These are phyloP conservation scores for Clonostachys byssicola DNA, from an alignment of 2,329 filamentous ascomycete species.

Conservation along the genomic window DNA sequence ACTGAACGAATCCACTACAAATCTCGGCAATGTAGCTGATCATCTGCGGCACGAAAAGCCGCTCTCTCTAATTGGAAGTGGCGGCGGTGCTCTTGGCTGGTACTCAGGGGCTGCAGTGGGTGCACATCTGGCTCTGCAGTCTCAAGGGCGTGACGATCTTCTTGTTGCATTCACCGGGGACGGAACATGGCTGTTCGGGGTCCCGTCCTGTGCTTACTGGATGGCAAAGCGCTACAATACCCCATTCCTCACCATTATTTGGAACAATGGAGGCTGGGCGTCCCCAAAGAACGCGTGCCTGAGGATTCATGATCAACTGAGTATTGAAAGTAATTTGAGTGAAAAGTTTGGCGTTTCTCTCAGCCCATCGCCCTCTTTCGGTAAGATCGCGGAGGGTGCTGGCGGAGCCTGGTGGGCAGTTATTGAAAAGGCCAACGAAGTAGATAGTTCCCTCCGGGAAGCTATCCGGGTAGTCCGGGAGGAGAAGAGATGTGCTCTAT, in stretches of 20 bases:
- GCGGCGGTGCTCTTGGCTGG: slow-evolving; percentile 23
- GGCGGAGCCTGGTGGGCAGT: slow-evolving; percentile 10
- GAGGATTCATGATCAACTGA: slow-evolving; percentile 9
- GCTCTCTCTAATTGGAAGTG: slow-evolving; percentile 19
- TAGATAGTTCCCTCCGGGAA: slow-evolving; percentile 7
- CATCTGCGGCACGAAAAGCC: slow-evolving; percentile 50
- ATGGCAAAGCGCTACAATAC: slow-evolving; percentile 8
- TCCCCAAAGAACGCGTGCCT: slow-evolving; percentile 8
- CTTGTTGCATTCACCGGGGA: slow-evolving; percentile 9
- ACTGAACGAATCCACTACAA: slow-evolving; percentile 57
- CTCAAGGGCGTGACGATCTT: slow-evolving; percentile 1
- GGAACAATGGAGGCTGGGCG: slow-evolving; percentile 11
- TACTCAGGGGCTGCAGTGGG: slow-evolving; percentile 24
- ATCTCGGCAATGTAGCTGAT: slow-evolving; percentile 41
- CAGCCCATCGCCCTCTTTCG: slow-evolving; percentile 9
- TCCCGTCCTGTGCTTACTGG: slow-evolving; percentile 10
- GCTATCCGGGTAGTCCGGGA: slow-evolving; percentile 8
- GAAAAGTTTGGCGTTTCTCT: slow-evolving; percentile 8
- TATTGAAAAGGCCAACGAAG: slow-evolving; percentile 5
- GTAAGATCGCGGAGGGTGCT: slow-evolving; percentile 12
- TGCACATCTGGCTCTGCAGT: slow-evolving; percentile 12
- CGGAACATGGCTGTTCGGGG: slow-evolving; percentile 11
- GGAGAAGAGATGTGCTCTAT: slow-evolving; percentile 8
- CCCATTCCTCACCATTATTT: slow-evolving; percentile 10
- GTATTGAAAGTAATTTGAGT: slow-evolving; percentile 3